Conservation (phyloP, 768 basidiomycete genomes). For the Kwoniella bestiolae region DNA sequence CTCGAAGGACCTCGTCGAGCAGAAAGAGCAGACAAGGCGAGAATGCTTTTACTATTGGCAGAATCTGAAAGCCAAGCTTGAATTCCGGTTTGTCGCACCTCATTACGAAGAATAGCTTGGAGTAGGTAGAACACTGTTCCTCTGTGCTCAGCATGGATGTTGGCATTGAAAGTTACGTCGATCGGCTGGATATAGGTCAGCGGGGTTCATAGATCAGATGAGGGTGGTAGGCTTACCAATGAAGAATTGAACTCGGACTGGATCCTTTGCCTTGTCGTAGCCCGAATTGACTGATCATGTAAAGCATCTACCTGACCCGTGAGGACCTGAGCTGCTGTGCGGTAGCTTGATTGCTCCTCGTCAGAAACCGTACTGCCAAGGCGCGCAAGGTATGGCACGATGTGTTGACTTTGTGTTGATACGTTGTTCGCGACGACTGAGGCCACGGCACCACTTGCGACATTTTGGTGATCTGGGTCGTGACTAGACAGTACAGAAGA, state of each 20-base stretch:
- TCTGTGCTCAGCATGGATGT: slow-evolving; percentile 7
- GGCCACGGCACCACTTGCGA: not conserved
- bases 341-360: not conserved
- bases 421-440: slow-evolving; percentile 20
- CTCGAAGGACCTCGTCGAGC: slow-evolving; percentile 22
- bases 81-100: slow-evolving; percentile 1
- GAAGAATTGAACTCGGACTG: not conserved
- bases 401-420: slow-evolving; percentile 15
- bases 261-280: not conserved
- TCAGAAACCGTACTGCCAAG: not conserved
- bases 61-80: slow-evolving; percentile 29
- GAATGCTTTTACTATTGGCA: slow-evolving; percentile 27
- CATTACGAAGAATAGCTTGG: slow-evolving; percentile 30
- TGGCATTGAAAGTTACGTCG: slow-evolving; percentile 33
- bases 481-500: not conserved
- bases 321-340: slow-evolving; percentile 2
- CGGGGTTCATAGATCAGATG: not conserved
- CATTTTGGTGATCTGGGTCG: not conserved
- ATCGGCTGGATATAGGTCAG: slow-evolving; percentile 2
- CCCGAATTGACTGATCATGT: not conserved
- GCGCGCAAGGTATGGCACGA: slow-evolving; percentile 6
- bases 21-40: slow-evolving; percentile 28
- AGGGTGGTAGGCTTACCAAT: not conserved
- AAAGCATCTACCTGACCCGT: not conserved
- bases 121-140: slow-evolving; percentile 18